Conservation (phyloP, 179 eudicot genomes). For the Beta corolliflora region DNA sequence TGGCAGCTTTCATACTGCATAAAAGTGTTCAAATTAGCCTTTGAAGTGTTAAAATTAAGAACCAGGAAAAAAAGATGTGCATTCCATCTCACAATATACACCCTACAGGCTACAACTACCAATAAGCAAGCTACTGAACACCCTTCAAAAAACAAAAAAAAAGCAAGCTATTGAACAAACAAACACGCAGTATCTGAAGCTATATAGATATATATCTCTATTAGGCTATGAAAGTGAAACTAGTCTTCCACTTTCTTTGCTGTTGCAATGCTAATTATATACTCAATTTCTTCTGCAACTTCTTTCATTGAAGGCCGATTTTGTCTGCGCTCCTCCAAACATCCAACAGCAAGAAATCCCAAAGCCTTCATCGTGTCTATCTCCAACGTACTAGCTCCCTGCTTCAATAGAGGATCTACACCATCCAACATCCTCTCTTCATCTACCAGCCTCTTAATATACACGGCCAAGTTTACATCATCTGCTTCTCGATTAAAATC, state of each 20-base stretch:
- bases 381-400: constrained; percentile 52
- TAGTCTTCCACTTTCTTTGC: constrained; percentile 30
- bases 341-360: constrained; percentile 72
- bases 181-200: neutral
- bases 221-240: neutral
- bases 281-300: constrained; percentile 77
- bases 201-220: neutral
- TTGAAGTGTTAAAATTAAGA: neutral
- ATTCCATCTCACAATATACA: neutral
- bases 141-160: neutral
- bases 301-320: constrained; percentile 88
- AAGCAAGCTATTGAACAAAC: neutral
- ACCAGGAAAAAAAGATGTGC: neutral
- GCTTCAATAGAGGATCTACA: constrained; percentile 58
- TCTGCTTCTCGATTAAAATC: constrained; percentile 64
- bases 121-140: neutral
- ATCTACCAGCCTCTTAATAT: constrained; percentile 66
- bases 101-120: neutral
- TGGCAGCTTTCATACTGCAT: too few species aligned
- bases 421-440: constrained; percentile 70
- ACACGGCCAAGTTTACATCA: constrained; percentile 78
- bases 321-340: constrained; percentile 79
- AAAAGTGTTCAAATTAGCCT: neutral
- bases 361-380: constrained; percentile 82
- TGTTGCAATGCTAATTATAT: constrained; percentile 60